phyloP scores from a whole-genome alignment of 352 stramenopile genomes.

The Blastocystis sp. region DNA sequence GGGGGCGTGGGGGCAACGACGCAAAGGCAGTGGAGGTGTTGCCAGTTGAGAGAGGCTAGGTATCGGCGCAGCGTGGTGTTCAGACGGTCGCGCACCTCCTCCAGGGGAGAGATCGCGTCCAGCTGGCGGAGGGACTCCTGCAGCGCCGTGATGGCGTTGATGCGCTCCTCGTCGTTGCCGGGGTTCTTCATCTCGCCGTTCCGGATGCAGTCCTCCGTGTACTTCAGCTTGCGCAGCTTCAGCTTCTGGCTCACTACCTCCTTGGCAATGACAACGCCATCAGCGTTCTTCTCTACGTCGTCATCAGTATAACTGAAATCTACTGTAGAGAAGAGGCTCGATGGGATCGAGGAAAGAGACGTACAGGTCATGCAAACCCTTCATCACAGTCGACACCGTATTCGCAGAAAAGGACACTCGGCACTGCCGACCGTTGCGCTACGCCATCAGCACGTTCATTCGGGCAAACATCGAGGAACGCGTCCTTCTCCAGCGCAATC shows the following conservation, averaged over 20 bases:
- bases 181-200: slow-evolving; percentile 3
- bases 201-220: slow-evolving; percentile 26
- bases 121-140: neutral
- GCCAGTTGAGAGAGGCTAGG: slow-evolving; percentile 18
- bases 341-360: slow-evolving; percentile 25
- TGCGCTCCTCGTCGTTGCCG: slow-evolving; percentile 4
- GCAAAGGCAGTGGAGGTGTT: slow-evolving; percentile 57
- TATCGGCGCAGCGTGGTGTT: neutral
- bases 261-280: slow-evolving; percentile 6
- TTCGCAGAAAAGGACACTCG: slow-evolving; percentile 20
- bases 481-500: neutral
- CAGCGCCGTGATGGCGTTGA: neutral
- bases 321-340: slow-evolving; percentile 58
- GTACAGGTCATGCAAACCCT: slow-evolving; percentile 42
- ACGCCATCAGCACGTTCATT: neutral
- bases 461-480: slow-evolving; percentile 18
- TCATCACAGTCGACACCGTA: slow-evolving; percentile 37
- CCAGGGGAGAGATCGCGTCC: neutral
- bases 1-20: neutral
- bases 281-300: slow-evolving; percentile 5
- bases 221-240: slow-evolving; percentile 36
- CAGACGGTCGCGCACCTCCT: neutral
- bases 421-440: neutral
- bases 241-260: slow-evolving; percentile 9
- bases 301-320: neutral